Evolutionary conservation across 257 asterid species (phyloP), one percentile per base, ranked within the genome.

Genomic region (Solanum medicagineum): DNA sequence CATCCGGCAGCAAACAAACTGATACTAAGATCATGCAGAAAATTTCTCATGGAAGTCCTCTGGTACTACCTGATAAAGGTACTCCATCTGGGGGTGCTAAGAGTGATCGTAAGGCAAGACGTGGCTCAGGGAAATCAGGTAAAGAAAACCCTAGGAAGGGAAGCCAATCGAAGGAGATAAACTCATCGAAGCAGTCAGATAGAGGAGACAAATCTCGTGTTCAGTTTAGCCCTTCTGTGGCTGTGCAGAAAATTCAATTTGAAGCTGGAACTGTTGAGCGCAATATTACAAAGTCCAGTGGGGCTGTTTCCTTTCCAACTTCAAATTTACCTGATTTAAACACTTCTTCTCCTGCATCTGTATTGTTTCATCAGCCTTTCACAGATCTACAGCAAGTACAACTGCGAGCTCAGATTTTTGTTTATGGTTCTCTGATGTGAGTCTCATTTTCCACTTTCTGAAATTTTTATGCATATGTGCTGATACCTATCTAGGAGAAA

Each of bases 401-500:
- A 87, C 89, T 97, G 51, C 96, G 99, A 66, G 99, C 99, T 9
- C 99, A 97, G 84, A 97, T 97, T 87, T 92, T 95, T 88, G 99
- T 97, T 83, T 97, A 97, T 90, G 99, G 99, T 81, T 94, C 99
- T 87, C 93, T 97, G 81, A 97, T 97, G 99, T 97, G 90, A 95
- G 99, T 93, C 49, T 45, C 24, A 51, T 53, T 16, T 10, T 54
- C 83, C 49, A 16, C n/a, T 32, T 79, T 53, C 16, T 53, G 40
- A 26, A 0, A 49, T 53, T 53, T 77, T 26, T 79, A 24, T 79
- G 26, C 47, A 9, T 49, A 14, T 29, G 47, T 79, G 65, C 83
- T 79, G 65, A 47, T 53, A 53, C 26, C 82, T 79, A 79, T 79
- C 26, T 24, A 16, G 11, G 17, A 26, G 15, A 77, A 51, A 49